A percentile compares a stretch with the other conserved stretches of the same genome.
phyloP scores from a whole-genome alignment of 108 stramenopile species.

The Nannochloropsis granulata region DNA sequence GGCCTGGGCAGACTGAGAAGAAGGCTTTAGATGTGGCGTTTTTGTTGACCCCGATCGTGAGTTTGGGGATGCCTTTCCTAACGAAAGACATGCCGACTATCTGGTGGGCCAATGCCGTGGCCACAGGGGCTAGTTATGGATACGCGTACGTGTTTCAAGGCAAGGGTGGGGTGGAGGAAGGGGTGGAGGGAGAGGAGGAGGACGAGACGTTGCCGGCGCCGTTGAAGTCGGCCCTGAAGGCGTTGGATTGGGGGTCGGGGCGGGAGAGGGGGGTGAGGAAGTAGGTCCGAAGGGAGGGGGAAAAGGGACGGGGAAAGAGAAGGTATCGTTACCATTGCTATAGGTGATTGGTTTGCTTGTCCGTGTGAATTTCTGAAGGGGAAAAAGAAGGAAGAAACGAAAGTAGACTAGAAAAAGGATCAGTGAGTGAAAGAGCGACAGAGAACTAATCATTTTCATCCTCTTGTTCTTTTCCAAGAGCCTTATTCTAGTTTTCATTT shows the following conservation, averaged over 20 bases:
- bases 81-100: slow-evolving; percentile 42
- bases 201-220: slow-evolving; percentile 8
- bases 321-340: too few species aligned
- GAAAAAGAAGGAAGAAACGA: too few species aligned
- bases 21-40: slow-evolving; percentile 85
- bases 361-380: too few species aligned
- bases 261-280: slow-evolving; percentile 11
- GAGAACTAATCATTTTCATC: too few species aligned
- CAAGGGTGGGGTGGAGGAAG: not conserved
- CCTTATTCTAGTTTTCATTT: too few species aligned
- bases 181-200: not conserved
- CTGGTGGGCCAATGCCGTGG: slow-evolving; percentile 24
- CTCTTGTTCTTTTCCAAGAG: too few species aligned
- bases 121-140: slow-evolving; percentile 9
- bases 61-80: slow-evolving; percentile 59
- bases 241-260: slow-evolving; percentile 19
- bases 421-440: too few species aligned
- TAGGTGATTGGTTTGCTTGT: too few species aligned
- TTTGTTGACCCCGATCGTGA: slow-evolving; percentile 67
- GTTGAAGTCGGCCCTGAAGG: slow-evolving; percentile 22
- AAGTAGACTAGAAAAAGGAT: too few species aligned
- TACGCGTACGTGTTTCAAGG: slow-evolving; percentile 13
- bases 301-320: not conserved
- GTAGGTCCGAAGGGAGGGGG: not conserved
- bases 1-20: slow-evolving; percentile 73